A percentile compares a stretch with the other conserved stretches of the same genome.
Evolutionary conservation across 2,329 filamentous ascomycete genomes (phyloP).

Genomic region (Xylaria sp.): DNA sequence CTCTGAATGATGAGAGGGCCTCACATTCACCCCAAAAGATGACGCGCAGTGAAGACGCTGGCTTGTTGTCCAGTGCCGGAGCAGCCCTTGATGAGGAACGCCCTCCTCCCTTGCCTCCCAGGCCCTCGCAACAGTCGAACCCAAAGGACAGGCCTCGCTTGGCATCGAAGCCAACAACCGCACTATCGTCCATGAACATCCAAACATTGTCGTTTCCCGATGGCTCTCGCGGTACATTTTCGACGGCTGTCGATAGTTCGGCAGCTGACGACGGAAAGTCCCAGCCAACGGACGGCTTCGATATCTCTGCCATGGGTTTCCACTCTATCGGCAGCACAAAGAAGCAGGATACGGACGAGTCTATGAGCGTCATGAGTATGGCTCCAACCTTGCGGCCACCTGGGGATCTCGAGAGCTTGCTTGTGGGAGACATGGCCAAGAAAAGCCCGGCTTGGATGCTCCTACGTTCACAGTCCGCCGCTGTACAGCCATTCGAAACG

Average conservation of each 20-base stretch:
- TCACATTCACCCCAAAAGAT: slow-evolving; percentile 25
- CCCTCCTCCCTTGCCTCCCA: slow-evolving; percentile 62
- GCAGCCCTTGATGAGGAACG: slow-evolving; percentile 48
- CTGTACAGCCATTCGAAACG: slow-evolving; percentile 65
- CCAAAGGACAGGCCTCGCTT: slow-evolving; percentile 45
- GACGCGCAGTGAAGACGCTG: slow-evolving; percentile 43
- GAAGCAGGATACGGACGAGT: slow-evolving; percentile 62
- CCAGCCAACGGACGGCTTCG: slow-evolving; percentile 38
- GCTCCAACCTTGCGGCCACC: slow-evolving; percentile 66
- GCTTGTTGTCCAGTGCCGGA: slow-evolving; percentile 34
- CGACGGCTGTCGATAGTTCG: slow-evolving; percentile 46
- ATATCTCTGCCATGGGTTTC: slow-evolving; percentile 32
- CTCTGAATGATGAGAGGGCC: slow-evolving; percentile 31
- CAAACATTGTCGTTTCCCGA: slow-evolving; percentile 77
- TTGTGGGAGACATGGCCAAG: slow-evolving; percentile 71
- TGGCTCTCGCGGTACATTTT: slow-evolving; percentile 68
- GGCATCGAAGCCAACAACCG: slow-evolving; percentile 78
- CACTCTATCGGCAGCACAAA: slow-evolving; percentile 34
- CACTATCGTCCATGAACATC: slow-evolving; percentile 80
- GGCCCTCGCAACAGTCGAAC: slow-evolving; percentile 42
- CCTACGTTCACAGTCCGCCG: slow-evolving; percentile 66
- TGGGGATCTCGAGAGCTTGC: slow-evolving; percentile 80
- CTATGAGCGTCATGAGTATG: slow-evolving; percentile 69
- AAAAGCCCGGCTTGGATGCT: slow-evolving; percentile 73
- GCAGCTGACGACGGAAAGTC: slow-evolving; percentile 39